These are phyloP conservation scores for Beauveria sp. DNA, from an alignment of 2,329 filamentous ascomycete genomes.

Conservation along the genomic window DNA sequence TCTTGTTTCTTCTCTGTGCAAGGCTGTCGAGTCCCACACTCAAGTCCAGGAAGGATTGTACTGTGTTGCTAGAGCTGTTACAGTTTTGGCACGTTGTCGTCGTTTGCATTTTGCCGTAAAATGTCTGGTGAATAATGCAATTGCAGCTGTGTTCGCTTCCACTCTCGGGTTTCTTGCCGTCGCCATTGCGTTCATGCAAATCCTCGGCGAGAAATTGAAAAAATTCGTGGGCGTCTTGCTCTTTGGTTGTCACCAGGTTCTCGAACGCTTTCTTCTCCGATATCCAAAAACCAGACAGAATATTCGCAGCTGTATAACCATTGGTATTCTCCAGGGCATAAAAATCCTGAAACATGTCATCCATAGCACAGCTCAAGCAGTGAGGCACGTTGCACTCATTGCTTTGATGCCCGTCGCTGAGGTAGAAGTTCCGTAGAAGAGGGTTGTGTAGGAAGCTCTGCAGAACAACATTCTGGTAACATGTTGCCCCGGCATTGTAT, in stretches of 20 bases:
- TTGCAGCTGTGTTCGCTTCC: conserved; percentile 62
- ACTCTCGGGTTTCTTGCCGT: conserved; percentile 54
- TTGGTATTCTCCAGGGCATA: conserved; percentile 71
- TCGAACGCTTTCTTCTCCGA: conserved; percentile 66
- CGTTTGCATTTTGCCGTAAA: conserved; percentile 85
- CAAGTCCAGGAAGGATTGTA: conserved; percentile 86
- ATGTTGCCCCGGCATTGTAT: conserved; percentile 97
- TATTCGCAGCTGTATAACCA: conserved; percentile 82
- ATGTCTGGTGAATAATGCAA: conserved; percentile 90
- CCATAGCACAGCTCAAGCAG: conserved; percentile 63
- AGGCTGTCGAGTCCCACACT: conserved; percentile 76
- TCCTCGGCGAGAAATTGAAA: conserved; percentile 93
- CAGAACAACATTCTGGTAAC: conserved; percentile 94
- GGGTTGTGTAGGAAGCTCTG: conserved; percentile 93
- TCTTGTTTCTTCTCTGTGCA: conserved; percentile 57
- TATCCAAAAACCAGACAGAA: conserved; percentile 85
- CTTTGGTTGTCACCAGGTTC: conserved; percentile 79
- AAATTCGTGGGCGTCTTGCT: conserved; percentile 96
- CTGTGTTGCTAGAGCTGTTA: conserved; percentile 69
- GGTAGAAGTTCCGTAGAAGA: conserved; percentile 82
- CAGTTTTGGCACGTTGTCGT: conserved; percentile 89
- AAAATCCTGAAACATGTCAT: conserved; percentile 67
- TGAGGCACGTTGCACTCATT: conserved; percentile 59
- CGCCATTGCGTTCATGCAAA: conserved; percentile 74
- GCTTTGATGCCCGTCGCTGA: conserved; percentile 80